phyloP scores from a whole-genome alignment of 2,329 filamentous ascomycete genomes.

The Colletotrichum sojae region DNA sequence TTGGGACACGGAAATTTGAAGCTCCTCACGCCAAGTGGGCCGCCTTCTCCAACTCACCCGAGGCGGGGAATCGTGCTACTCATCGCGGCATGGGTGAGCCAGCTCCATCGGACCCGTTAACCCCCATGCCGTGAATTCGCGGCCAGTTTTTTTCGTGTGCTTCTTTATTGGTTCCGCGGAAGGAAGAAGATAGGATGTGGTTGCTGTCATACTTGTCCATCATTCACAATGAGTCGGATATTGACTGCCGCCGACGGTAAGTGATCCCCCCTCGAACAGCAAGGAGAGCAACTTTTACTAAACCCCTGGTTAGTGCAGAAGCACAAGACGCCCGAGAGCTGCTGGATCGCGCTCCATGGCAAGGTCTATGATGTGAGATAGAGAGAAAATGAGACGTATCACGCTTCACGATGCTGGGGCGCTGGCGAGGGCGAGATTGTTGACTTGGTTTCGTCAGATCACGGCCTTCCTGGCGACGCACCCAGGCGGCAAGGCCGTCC shows the following conservation, averaged over 20 bases:
- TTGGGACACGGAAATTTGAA: not conserved
- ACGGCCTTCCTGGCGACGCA: slow-evolving; percentile 81
- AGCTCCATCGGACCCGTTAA: not conserved
- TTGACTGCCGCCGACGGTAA: slow-evolving; percentile 17
- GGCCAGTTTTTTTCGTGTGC: not conserved
- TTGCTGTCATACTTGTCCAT: no score
- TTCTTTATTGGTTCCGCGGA: not conserved
- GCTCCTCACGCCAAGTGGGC: not conserved
- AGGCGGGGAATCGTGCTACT: slow-evolving; percentile 14
- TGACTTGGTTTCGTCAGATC: slow-evolving; percentile 24
- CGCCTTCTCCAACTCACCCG: not conserved
- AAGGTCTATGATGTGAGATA: slow-evolving; percentile 84
- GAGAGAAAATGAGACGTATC: not conserved
- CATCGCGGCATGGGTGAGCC: not conserved
- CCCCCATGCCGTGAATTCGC: not conserved
- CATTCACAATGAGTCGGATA: slow-evolving; percentile 7
- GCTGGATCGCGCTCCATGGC: slow-evolving; percentile 88
- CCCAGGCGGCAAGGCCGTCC: slow-evolving; percentile 84
- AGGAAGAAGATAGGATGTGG: not conserved
- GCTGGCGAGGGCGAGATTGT: not conserved
- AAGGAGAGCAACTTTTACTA: not conserved
- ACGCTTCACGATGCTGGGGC: not conserved
- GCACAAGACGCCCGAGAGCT: slow-evolving; percentile 81
- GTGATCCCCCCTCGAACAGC: not conserved
- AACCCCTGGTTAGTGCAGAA: slow-evolving; percentile 72